Conservation (phyloP, 202 grass and related monocot genomes). For the Setaria viridis region DNA sequence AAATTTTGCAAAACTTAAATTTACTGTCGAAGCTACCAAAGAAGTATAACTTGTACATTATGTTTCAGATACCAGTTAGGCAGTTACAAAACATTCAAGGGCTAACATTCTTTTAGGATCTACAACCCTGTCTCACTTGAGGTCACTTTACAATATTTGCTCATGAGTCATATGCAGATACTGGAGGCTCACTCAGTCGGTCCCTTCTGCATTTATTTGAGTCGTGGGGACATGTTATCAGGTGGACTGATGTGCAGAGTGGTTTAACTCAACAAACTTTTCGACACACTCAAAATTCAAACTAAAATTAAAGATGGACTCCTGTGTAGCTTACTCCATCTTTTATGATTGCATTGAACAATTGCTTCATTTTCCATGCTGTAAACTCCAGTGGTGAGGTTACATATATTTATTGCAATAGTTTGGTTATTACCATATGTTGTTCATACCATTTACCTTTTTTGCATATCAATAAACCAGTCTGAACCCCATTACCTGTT, state of each 20-base stretch:
- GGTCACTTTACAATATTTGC: not conserved
- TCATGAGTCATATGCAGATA: not conserved
- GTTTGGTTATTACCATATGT: not conserved
- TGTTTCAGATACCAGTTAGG: not conserved
- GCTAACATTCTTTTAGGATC: not conserved
- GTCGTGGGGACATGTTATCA: not conserved
- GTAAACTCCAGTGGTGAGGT: not conserved
- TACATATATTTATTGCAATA: not conserved
- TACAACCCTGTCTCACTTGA: not conserved
- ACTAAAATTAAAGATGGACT: not conserved
- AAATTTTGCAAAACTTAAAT: not conserved
- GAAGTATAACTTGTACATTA: not conserved
- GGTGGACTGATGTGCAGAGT: not conserved
- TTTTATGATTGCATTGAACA: not conserved
- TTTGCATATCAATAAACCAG: not conserved
- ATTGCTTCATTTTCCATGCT: not conserved
- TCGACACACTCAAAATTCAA: not conserved
- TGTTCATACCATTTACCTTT: not conserved
- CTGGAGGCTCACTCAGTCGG: not conserved
- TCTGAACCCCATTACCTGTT: not conserved
- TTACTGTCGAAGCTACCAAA: not conserved
- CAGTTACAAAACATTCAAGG: not conserved
- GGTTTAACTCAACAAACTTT: not conserved
- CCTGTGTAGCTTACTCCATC: not conserved
- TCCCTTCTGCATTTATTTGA: not conserved